Base-by-base conservation (phyloP, 108 stramenopile genomes). In the Asterionellopsis glacialis region DNA sequence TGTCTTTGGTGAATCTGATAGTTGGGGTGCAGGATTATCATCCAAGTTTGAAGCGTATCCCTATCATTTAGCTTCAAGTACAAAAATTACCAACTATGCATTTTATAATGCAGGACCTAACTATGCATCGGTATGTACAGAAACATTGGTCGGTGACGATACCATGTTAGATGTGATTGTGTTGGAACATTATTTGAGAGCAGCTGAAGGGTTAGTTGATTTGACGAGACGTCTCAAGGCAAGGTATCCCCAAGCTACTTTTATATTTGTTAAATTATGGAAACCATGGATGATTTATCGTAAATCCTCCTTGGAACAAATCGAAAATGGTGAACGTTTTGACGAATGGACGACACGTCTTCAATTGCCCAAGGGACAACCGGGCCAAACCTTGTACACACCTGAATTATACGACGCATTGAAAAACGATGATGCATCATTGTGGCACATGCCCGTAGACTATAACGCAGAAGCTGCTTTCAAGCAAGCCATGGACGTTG, bases 61-160 rank as follows among this genome's bases (percentile, higher is more conserved):
- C 5, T 59, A 45, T 41, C 40, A 38, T 39, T 28, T 59, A 15
- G 7, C 33, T 33, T 33, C 33, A 33, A 38, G 27, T 47, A 23
- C 57, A 1, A 47, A 19, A 22, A 28, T 59, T 13, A 13, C 18
- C 3, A 59, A 59, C 19, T 47, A 41, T 59, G 57, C 57, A 23
- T 21, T 24, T 47, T 22, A 16, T 4, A 21, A 23, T 28, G 38
- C 21, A 21, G 57, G 57, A 59, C 57, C 57, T 15, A 59, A 45
- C 21, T 59, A 59, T 47, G 16, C 15, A 24, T 19, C 44, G 14
- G 41, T 59, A 15, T 59, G 57, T 23, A n/a, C 57, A 5, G 57
- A 59, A 23, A 45, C 57, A 41, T 15, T 59, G 15, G 25, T 59
- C 5, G 57, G 57, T 22, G 57, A 59, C 9, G 57, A 59, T 59